A percentile compares a stretch with the other conserved stretches of the same genome.
Conservation (phyloP, 495 filamentous ascomycete species). For the Daldinia grandis region DNA sequence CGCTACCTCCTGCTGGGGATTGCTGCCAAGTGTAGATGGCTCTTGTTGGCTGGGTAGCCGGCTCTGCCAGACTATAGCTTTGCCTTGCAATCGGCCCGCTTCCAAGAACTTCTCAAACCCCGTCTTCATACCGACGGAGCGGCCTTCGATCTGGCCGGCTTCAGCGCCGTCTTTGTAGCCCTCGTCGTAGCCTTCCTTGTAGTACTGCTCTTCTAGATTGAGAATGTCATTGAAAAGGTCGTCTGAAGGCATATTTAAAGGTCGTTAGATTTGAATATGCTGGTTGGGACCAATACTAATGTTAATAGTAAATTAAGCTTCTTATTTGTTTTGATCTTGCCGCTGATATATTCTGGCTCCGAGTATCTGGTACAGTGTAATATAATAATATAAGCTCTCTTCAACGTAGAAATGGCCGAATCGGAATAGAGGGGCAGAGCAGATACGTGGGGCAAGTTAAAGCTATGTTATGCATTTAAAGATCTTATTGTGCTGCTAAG, state of each 20-base stretch:
- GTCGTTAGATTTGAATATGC: neutral
- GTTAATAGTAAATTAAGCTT: too few species aligned
- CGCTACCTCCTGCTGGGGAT: neutral
- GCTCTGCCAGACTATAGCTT: constrained; percentile 78
- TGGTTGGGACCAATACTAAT: too few species aligned
- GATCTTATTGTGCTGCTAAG: too few species aligned
- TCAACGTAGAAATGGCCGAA: neutral
- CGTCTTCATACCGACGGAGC: constrained; percentile 87
- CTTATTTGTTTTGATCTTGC: too few species aligned
- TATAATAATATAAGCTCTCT: neutral
- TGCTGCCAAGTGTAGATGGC: constrained; percentile 26
- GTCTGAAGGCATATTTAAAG: constrained; percentile 31
- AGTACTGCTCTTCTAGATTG: constrained; percentile 83
- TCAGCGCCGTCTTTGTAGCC: constrained; percentile 79
- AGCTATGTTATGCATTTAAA: constrained; percentile 1
- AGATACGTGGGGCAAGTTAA: neutral
- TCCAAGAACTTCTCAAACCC: constrained; percentile 90
- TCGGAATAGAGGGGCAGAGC: constrained; percentile 31
- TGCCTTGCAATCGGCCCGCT: constrained; percentile 83
- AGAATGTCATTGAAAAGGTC: constrained; percentile 78
- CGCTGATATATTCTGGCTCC: neutral
- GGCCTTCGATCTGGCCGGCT: constrained; percentile 86
- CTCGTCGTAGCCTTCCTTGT: constrained; percentile 80
- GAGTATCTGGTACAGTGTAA: neutral
- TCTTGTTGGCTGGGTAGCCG: constrained; percentile 43